phyloP scores from a whole-genome alignment of 345 rosid species.

The Erysimum cheiranthoides region DNA sequence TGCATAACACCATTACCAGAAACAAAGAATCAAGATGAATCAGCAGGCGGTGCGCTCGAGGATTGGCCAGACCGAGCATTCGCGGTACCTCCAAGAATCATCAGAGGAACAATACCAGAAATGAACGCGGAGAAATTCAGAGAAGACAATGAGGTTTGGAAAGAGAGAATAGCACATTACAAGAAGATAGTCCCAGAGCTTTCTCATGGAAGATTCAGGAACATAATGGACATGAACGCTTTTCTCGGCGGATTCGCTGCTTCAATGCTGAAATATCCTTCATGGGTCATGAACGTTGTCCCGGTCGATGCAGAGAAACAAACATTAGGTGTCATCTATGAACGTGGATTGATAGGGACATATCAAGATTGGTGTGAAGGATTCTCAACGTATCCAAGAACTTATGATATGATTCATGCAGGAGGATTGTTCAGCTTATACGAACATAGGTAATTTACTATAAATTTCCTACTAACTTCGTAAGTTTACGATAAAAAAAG shows the following conservation, averaged over 20 bases:
- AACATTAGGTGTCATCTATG: constrained; percentile 79
- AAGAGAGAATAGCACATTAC: constrained; percentile 69
- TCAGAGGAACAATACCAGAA: constrained; percentile 69
- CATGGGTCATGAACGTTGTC: constrained; percentile 97
- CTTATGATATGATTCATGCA: constrained; percentile 95
- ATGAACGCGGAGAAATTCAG: constrained; percentile 63
- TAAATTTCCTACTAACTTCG: no score
- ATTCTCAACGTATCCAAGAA: constrained; percentile 95
- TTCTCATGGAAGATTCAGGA: constrained; percentile 73
- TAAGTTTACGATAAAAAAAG: no score
- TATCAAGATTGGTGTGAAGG: constrained; percentile 99
- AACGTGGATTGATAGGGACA: constrained; percentile 84
- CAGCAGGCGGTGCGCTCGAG: constrained; percentile 80
- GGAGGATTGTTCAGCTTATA: constrained; percentile 80
- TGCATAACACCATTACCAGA: constrained; percentile 87
- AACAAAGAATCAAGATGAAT: constrained; percentile 66
- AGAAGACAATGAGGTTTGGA: constrained; percentile 86
- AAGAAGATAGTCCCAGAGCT: constrained; percentile 61
- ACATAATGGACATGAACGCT: constrained; percentile 97
- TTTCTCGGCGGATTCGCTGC: constrained; percentile 93
- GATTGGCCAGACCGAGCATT: constrained; percentile 92
- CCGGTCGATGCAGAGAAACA: constrained; percentile 71
- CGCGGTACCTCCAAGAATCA: constrained; percentile 82
- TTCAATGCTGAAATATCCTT: constrained; percentile 65
- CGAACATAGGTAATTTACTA: constrained; percentile 64